Conservation (phyloP, 352 stramenopile genomes). For the Phytophthora gonapodyides region DNA sequence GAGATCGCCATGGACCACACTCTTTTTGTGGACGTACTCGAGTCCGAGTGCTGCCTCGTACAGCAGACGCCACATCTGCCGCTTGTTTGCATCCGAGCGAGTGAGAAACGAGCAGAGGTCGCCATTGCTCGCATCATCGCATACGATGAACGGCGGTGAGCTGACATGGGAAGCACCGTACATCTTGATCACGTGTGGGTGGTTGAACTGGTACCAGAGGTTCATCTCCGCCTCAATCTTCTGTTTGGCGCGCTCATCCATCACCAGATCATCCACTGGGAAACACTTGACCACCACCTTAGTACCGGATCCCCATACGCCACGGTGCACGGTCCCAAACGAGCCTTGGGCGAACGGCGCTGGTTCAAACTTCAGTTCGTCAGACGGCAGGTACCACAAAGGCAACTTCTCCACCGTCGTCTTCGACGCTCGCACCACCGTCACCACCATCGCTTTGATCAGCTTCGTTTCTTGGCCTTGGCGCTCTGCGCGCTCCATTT, state of each 20-base stretch:
- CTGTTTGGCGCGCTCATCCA: background rate
- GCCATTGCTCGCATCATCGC: slow-evolving; percentile 27
- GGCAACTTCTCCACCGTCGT: background rate
- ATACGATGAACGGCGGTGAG: slow-evolving; percentile 28
- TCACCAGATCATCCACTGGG: slow-evolving; percentile 1
- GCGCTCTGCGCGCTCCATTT: slow-evolving; percentile 3
- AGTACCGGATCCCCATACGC: slow-evolving; percentile 22
- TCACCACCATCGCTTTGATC: slow-evolving; percentile 7
- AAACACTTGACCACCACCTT: slow-evolving; percentile 39
- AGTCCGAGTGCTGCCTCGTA: slow-evolving; percentile 45
- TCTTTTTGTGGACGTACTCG: slow-evolving; percentile 47
- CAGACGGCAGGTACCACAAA: slow-evolving; percentile 11
- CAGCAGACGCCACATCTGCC: slow-evolving; percentile 32
- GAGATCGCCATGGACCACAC: slow-evolving; percentile 75
- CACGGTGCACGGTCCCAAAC: slow-evolving; percentile 23
- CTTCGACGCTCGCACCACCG: background rate
- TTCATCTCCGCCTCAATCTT: slow-evolving; percentile 29
- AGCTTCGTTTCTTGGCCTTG: background rate
- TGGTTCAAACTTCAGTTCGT: slow-evolving; percentile 16
- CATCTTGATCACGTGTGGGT: slow-evolving; percentile 37
- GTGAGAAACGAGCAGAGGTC: slow-evolving; percentile 22
- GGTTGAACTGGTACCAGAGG: slow-evolving; percentile 27
- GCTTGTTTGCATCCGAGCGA: slow-evolving; percentile 7
- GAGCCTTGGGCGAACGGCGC: slow-evolving; percentile 18
- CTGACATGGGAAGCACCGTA: slow-evolving; percentile 36